Evolutionary conservation across 192 early-diverging fungal genomes (phyloP).

Genomic region (Irineochytrium annulatum): DNA sequence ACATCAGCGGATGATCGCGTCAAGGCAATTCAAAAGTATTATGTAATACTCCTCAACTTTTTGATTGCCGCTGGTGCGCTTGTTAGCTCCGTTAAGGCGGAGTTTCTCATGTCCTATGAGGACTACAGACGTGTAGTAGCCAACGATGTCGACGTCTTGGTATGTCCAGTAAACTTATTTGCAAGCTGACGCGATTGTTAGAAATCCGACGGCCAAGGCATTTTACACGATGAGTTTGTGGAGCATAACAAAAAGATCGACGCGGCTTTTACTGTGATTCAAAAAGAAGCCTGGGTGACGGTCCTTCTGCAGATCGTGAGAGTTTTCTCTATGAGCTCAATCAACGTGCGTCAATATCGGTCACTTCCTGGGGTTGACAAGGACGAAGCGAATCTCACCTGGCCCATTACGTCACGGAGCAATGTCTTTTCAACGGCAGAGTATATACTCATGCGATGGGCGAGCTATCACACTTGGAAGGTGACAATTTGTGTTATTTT

Average conservation of each 20-base stretch:
- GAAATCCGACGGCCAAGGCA: slow-evolving; percentile 10
- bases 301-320: slow-evolving; percentile 43
- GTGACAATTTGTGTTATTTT: slow-evolving; percentile 19
- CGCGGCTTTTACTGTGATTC: slow-evolving; percentile 27
- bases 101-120: slow-evolving; percentile 40
- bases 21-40: slow-evolving; percentile 20
- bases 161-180: not conserved
- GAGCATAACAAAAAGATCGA: slow-evolving; percentile 26
- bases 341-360: slow-evolving; percentile 30
- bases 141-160: slow-evolving; percentile 13
- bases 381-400: slow-evolving; percentile 30
- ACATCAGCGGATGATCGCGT: slow-evolving; percentile 18
- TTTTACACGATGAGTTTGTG: slow-evolving; percentile 35
- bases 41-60: slow-evolving; percentile 27
- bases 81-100: slow-evolving; percentile 40
- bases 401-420: slow-evolving; percentile 28
- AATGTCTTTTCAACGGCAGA: slow-evolving; percentile 28
- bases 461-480: slow-evolving; percentile 40
- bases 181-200: slow-evolving; percentile 16
- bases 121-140: slow-evolving; percentile 24
- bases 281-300: slow-evolving; percentile 48
- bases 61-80: slow-evolving; percentile 35
- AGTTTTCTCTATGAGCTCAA: slow-evolving; percentile 26
- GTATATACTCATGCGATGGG: slow-evolving; percentile 42
- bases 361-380: slow-evolving; percentile 28